These are phyloP conservation scores for Athelia psychrophila DNA, from an alignment of 1,284 basidiomycete species.

Conservation along the genomic window DNA sequence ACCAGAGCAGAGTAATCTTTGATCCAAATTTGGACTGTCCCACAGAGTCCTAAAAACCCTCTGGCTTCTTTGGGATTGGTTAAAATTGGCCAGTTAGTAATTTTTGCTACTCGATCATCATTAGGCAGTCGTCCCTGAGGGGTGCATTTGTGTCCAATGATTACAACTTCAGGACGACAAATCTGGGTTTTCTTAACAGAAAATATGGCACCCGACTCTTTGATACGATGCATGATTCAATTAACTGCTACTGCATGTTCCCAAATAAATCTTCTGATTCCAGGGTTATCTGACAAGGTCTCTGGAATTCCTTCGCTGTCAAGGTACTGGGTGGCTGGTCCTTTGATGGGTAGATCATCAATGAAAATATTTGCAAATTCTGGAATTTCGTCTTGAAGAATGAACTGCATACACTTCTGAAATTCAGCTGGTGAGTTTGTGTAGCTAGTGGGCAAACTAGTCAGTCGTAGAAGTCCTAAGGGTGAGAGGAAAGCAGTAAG, in stretches of 20 bases:
- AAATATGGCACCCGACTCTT: conserved; percentile 16
- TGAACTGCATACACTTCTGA: conserved; percentile 31
- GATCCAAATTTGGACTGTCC: conserved; percentile 28
- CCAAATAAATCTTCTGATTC: conserved; percentile 29
- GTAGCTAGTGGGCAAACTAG: conserved; percentile 31
- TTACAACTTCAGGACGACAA: conserved; percentile 16
- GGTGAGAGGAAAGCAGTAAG: conserved; percentile 18
- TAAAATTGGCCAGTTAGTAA: conserved; percentile 23
- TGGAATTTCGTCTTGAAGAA: conserved; percentile 24
- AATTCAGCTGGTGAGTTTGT: conserved; percentile 33
- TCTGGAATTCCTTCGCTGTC: conserved; percentile 17
- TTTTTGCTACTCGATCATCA: conserved; percentile 18
- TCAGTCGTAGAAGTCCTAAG: conserved; percentile 27
- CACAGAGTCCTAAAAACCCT: conserved; percentile 25
- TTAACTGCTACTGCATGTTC: conserved; percentile 27
- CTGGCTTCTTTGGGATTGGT: conserved; percentile 22
- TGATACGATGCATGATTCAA: conserved; percentile 22
- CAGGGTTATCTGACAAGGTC: conserved; percentile 17
- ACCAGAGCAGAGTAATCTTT: conserved; percentile 20
- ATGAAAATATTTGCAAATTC: conserved; percentile 22
- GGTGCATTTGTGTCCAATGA: conserved; percentile 22
- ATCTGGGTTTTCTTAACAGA: conserved; percentile 20
- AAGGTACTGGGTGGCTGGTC: conserved; percentile 9
- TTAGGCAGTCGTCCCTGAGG: conserved; percentile 22
- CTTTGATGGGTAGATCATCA: conserved; percentile 12